Evolutionary conservation across 768 basidiomycete species (phyloP), one percentile per base, ranked within the genome.

Genomic region (Gelatoporia subvermispora): DNA sequence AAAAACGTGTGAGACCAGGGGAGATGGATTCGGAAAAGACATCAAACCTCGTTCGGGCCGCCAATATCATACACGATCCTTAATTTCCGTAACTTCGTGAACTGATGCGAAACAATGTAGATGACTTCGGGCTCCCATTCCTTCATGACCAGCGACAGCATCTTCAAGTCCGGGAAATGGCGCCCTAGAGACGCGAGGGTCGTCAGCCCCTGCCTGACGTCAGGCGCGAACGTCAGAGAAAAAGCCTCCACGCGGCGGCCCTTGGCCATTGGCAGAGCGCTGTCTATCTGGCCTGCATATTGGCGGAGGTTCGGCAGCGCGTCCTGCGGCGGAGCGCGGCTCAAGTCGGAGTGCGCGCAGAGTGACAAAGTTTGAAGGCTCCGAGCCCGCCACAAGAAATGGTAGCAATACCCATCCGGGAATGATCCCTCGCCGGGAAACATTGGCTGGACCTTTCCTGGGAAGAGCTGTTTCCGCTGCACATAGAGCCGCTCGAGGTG

Each of bases 91-190:
- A 77, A 53, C 9, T 56, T 48, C 8, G 47, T 51, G 48, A 76
- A 73, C 35, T 72, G 64, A 39, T 63, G 58, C n/a, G 64, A 62
- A 20, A 74, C 54, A 4, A 72, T 73, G 35, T 72, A 66, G 17
- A 77, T 54, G 8, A 76, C 65, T 52, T 77, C 75, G 36, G 71
- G 64, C 48, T 76, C 74, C 76, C 76, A 77, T 45, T 60, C 60
- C 47, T 47, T 44, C 45, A 53, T 52, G 34, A 67, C 61, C n/a
- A 70, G 44, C 35, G 68, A 50, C 38, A 72, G 68, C 9, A 69
- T 56, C 23, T 71, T 59, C 13, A 68, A 54, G 0, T 52, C 50
- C n/a, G 67, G 67, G 15, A 72, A 57, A 2, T 49, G 46, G n/a
- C 36, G 13, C 21, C 57, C 50, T 9, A 60, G 39, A 41, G 40